phyloP scores from a whole-genome alignment of 176 grass and related monocot genomes.

The Metroxylon sagu region DNA sequence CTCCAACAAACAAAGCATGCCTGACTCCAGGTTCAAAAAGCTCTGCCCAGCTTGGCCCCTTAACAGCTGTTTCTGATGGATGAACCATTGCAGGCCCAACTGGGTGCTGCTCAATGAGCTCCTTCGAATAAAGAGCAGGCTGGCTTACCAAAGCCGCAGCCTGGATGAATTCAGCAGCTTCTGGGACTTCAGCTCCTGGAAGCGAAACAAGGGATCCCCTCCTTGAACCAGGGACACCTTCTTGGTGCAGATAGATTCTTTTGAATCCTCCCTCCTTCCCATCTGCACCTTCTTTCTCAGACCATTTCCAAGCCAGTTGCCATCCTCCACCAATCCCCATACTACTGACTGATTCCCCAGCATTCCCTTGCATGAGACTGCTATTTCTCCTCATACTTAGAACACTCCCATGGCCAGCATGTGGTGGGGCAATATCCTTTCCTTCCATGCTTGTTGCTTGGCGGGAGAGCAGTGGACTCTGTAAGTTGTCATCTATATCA shows the following conservation, averaged over 20 bases:
- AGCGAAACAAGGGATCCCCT: constrained; percentile 63
- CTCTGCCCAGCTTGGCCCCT: constrained; percentile 50
- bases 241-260: constrained; percentile 84
- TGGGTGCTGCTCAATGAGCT: constrained; percentile 39
- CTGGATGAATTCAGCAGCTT: constrained; percentile 51
- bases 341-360: constrained; percentile 57
- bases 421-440: constrained; percentile 43
- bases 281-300: constrained; percentile 55
- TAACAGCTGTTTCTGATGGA: constrained; percentile 46
- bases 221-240: constrained; percentile 48
- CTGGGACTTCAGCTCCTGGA: constrained; percentile 43
- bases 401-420: constrained; percentile 29
- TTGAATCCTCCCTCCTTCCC: constrained; percentile 77
- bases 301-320: constrained; percentile 88
- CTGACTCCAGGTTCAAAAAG: constrained; percentile 78
- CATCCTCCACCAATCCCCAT: constrained; percentile 83
- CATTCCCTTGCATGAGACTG: constrained; percentile 41
- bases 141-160: constrained; percentile 81
- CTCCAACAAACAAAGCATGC: constrained; percentile 59
- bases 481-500: constrained; percentile 61
- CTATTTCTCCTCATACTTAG: constrained; percentile 43
- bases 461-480: constrained; percentile 63
- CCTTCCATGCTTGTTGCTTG: constrained; percentile 60
- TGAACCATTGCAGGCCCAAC: constrained; percentile 59
- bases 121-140: constrained; percentile 63